Base-by-base conservation (phyloP, 768 basidiomycete species). In the Rhizopogon salebrosus region DNA sequence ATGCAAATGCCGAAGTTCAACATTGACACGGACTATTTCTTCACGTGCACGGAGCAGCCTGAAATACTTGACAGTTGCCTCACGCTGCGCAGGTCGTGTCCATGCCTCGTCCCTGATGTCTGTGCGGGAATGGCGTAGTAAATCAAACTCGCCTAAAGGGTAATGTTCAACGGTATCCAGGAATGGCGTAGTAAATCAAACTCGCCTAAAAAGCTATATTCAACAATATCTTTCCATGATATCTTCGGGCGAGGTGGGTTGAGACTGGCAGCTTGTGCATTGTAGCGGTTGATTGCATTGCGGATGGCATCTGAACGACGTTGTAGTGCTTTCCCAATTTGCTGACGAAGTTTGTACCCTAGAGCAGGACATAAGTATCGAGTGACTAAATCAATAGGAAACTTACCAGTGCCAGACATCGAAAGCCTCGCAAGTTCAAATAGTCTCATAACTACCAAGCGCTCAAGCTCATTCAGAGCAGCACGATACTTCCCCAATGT, bases 261-360 rank as follows among this genome's bases (percentile, higher is more conserved):
- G 6, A 62, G 62, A 3, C 57, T 40, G 1, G 41, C 45, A 4
- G 67, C 65, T 11, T 53, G 56, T 0, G 35, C 36, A 45, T 70
- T 71, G 56, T 68, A 69, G 27, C 55, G 39, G 0, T 38, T 40
- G 16, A 71, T 55, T 0, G 67, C 64, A n/a, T 54, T 64, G 7
- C 49, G 52, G 39, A 71, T 65, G 1, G 68, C 64, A 14, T 64
- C 49, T 1, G 58, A 64, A 11, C 63, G 57, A 0, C 54, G 51
- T 41, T 64, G 58, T 0, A 71, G 49, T 0, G 57, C 64, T 49
- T 71, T 68, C 2, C 63, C 53, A 11, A 71, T 70, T 50, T 70
- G 65, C 39, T 57, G 58, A n/a, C 66, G 58, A 24, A 69, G 51
- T 29, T 69, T 67, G 36, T 71, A 71, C 0, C 64, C 70, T 69